These are phyloP conservation scores for Zymoseptoria tritici DNA, from an alignment of 2,329 filamentous ascomycete genomes.

Conservation along the genomic window DNA sequence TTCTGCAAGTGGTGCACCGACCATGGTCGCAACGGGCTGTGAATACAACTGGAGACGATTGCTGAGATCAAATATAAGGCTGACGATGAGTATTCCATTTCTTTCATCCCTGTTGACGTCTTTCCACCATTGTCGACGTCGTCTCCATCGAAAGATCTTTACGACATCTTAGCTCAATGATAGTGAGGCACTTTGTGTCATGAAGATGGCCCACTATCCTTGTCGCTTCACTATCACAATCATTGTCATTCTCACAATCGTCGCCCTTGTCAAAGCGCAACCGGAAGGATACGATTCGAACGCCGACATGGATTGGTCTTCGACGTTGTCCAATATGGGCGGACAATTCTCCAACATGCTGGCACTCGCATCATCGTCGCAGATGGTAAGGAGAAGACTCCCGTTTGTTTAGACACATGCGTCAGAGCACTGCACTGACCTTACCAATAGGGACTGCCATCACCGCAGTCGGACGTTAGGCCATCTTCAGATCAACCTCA, in stretches of 20 bases:
- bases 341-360: constrained; percentile 7
- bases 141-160: background rate
- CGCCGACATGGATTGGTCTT: constrained; percentile 1
- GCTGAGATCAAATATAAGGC: background rate
- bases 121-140: background rate
- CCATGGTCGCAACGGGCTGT: background rate
- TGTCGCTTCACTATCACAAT: constrained; percentile 4
- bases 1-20: background rate
- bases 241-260: constrained; percentile 2
- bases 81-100: background rate
- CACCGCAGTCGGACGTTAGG: constrained; percentile 1
- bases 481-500: background rate
- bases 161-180: background rate
- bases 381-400: constrained; percentile 6
- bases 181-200: background rate
- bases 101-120: background rate
- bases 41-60: background rate
- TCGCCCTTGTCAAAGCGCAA: constrained; percentile 3
- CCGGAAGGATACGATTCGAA: constrained; percentile 5
- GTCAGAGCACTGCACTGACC: background rate
- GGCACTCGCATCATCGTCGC: constrained; percentile 4
- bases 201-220: constrained; percentile 3
- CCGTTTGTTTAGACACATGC: too few species aligned
- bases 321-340: constrained; percentile 2
- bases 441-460: background rate